Base-by-base conservation (phyloP, 192 early-diverging fungal genomes). In the Entomortierella beljakovae region DNA sequence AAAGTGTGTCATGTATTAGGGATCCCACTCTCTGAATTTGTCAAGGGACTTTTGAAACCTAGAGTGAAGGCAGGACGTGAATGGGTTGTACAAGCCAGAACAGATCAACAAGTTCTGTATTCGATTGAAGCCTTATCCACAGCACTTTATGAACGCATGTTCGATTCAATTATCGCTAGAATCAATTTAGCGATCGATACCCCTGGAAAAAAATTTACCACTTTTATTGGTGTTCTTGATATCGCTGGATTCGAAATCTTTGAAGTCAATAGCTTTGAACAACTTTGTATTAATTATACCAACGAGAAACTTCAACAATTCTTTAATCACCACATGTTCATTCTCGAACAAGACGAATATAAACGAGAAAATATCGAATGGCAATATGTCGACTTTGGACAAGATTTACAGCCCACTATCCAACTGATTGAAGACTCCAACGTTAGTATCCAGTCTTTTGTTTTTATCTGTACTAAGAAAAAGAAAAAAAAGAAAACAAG, bases 161-260 rank as follows among this genome's bases (percentile, higher is more conserved):
- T 99, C 87, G 92, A 95, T 26, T 88, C 86, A 50, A 86, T 99
- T 34, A 94, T 99, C 10, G 92, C 91, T 40, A 85, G 92, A 20
- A 96, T 99, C 81, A 99, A 99, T 75, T 72, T 84, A 10, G 90
- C 94, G 4, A 89, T 88, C 57, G 86, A 90, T 68, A 83, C 84
- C 3, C 87, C 92, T 0, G 85, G 87, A 34, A 87, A 92, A 38
- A 97, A 95, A 65, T 72, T 87, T 22, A 65, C 85, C 6, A 88
- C 88, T 3, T 99, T 97, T 59, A 98, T 99, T 80, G 98, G 98
- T 35, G 98, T 99, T 31, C 81, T 99, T 11, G 98, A 99, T 86
- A 99, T 99, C 87, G 96, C 96, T 10, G 98, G 98, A 22, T 99
- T 99, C 82, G 98, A 99, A 85, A 98, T 99, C 60, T 97, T 99